These are phyloP conservation scores for Geotrichum ghanense DNA, from an alignment of 805 yeast species.

Conservation along the genomic window DNA sequence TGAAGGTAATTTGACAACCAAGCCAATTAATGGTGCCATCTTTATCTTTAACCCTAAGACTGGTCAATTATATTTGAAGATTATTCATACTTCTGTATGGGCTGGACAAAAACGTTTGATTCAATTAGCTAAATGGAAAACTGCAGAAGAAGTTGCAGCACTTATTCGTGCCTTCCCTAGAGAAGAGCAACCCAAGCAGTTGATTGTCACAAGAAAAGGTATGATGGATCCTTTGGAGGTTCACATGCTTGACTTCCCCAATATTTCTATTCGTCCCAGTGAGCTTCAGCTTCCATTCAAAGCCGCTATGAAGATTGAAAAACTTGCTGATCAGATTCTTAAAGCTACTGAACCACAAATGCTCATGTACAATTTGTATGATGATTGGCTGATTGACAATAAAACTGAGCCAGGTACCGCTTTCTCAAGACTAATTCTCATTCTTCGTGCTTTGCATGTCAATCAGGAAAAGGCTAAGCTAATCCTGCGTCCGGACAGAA, in stretches of 20 bases:
- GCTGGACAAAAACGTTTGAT: constrained; percentile 91
- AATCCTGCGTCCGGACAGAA: constrained; percentile 64
- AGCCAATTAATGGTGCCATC: constrained; percentile 87
- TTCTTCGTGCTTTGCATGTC: constrained; percentile 74
- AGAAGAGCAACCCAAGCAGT: constrained; percentile 90
- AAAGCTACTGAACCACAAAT: constrained; percentile 88
- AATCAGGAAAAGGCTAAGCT: constrained; percentile 66
- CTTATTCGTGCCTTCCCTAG: constrained; percentile 76
- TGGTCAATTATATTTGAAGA: constrained; percentile 72
- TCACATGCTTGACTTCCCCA: constrained; percentile 94
- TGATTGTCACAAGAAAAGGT: constrained; percentile 82
- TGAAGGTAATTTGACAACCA: constrained; percentile 87
- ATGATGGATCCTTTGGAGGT: constrained; percentile 92
- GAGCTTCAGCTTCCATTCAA: constrained; percentile 86
- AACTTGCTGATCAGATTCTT: constrained; percentile 63
- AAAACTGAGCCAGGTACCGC: constrained; percentile 80
- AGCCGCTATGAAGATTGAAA: constrained; percentile 72
- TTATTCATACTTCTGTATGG: constrained; percentile 92
- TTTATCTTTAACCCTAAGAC: constrained; percentile 82
- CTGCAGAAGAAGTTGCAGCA: constrained; percentile 96
- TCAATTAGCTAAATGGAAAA: constrained; percentile 93
- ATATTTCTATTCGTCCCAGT: constrained; percentile 77
- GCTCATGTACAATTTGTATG: constrained; percentile 84
- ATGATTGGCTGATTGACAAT: constrained; percentile 63
- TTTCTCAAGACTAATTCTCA: constrained; percentile 71